Evolutionary conservation across 257 asterid species (phyloP), one percentile per base, ranked within the genome.

Genomic region (Nicotiana noctiflora): DNA sequence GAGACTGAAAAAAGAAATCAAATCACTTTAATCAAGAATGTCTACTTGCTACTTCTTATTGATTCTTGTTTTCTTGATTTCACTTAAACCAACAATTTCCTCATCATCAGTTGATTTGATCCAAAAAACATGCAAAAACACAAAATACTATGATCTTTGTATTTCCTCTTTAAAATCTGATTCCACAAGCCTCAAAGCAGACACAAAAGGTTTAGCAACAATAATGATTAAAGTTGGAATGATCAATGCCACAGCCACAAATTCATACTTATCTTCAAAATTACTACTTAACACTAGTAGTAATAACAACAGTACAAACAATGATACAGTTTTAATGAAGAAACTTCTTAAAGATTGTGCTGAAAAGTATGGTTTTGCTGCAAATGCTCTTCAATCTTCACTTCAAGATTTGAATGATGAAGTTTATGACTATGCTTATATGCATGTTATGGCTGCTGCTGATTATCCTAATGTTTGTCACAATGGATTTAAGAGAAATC

Each of bases 391-490:
- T 1, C 85, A 80, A n/a, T 83, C 85, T 56, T 86, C 97, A 1
- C 76, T 87, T 13, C 90, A 83, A 61, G 95, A 90, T 86, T 65
- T 95, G 93, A 81, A 84, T 40, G 75, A 49, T 0, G 92, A 95
- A n/a, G 11, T 83, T 49, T 92, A 88, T 81, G 98, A 93, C n/a
- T 93, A 90, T 63, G 99, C 98, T 6, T 95, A 90, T 85, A 72
- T 95, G 91, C 90, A 92, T 59, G 97, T 92, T 7, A 90, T 88
- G 94, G 99, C 97, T 0, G 99, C 98, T 0, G 88, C 90, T 0
- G 98, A 95, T 83, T 95, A 95, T 44, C 98, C 98, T 17, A 90
- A 86, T 19, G 88, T 88, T 0, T 95, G 98, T 44, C 96, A 75
- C 4, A 86, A 85, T 31, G 92, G 89, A 0, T 95, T 93, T 59